Evolutionary conservation across 2,329 filamentous ascomycete genomes (phyloP), one percentile per base, ranked within the genome.

Genomic region (Zalaria sp.): DNA sequence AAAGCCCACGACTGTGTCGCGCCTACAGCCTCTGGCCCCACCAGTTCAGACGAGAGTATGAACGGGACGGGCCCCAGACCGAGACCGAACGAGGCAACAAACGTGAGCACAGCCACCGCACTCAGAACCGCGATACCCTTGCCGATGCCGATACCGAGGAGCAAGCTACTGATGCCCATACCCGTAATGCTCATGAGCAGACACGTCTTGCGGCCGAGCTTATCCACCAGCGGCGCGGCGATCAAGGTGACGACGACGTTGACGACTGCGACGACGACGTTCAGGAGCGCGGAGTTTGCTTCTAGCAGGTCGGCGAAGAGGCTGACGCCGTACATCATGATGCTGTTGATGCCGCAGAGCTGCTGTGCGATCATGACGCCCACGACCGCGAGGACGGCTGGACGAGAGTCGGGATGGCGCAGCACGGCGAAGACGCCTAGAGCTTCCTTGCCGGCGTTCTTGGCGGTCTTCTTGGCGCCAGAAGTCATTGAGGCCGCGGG

Each of bases 241-340:
- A 75, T 74, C 11, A 84, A 67, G 0, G 91, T 96, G 39, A 84
- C 84, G 52, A 85, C 53, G 31, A 98, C 76, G 62, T 96, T 96
- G 56, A 94, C 75, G 8, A 78, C 72, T 0, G 87, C 94, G 45
- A 96, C 87, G 42, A 83, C 65, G 46, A 96, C 89, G 42, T 89
- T 93, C 40, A 98, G 72, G 1, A 93, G 65, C 0, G 82, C 81
- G 0, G 88, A 89, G 47, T 79, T 86, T 37, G 86, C 76, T 3
- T 85, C 82, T 0, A 98, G 73, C 2, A 96, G 73, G 47, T 79
- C 78, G 28, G 82, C 77, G 9, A 98, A 73, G 1, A 98, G 77
- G 1, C 84, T 87, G 4, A 96, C 91, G 2, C 88, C 93, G 62
- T 98, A 98, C 88, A 98, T 95, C 63, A 96, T 83, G 56, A 96